phyloP scores from a whole-genome alignment of 2,329 filamentous ascomycete genomes.

The Pseudogymnoascus sp. region DNA sequence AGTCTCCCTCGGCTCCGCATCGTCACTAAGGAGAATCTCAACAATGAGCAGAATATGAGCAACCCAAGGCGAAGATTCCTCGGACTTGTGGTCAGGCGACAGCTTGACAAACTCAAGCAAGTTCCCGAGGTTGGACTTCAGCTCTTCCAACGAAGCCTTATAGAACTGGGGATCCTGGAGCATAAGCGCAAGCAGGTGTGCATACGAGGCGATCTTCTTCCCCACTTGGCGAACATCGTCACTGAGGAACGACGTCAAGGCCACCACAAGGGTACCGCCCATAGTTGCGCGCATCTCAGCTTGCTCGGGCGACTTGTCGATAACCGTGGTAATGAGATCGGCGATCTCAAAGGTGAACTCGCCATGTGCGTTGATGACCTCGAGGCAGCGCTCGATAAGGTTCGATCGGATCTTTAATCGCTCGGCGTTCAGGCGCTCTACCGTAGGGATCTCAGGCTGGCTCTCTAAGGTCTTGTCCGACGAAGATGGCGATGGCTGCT shows the following conservation, averaged over 20 bases:
- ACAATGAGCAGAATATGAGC: slow-evolving; percentile 83
- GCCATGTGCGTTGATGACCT: slow-evolving; percentile 81
- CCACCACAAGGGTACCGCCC: slow-evolving; percentile 73
- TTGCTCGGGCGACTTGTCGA: slow-evolving; percentile 50
- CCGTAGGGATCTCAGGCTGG: slow-evolving; percentile 38
- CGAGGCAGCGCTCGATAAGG: slow-evolving; percentile 81
- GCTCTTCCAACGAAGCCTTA: slow-evolving; percentile 59
- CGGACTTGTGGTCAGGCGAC: slow-evolving; percentile 53
- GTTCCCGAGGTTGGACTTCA: slow-evolving; percentile 68
- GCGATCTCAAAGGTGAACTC: slow-evolving; percentile 84
- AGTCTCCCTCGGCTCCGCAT: slow-evolving; percentile 69
- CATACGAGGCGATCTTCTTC: slow-evolving; percentile 78
- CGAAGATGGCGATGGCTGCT: slow-evolving; percentile 13
- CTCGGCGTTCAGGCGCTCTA: slow-evolving; percentile 73
- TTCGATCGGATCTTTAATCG: slow-evolving; percentile 64
- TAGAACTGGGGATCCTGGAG: slow-evolving; percentile 80
- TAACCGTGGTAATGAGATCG: slow-evolving; percentile 72
- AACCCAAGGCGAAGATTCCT: slow-evolving; percentile 86
- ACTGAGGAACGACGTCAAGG: slow-evolving; percentile 60
- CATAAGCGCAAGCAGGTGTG: slow-evolving; percentile 81
- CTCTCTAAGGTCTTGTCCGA: background rate
- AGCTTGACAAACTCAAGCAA: slow-evolving; percentile 74
- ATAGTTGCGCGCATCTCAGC: slow-evolving; percentile 58
- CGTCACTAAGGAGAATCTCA: slow-evolving; percentile 82
- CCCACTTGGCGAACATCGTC: slow-evolving; percentile 41